These are phyloP conservation scores for Backusella morwellensis DNA, from an alignment of 192 early-diverging fungal genomes.

Conservation along the genomic window DNA sequence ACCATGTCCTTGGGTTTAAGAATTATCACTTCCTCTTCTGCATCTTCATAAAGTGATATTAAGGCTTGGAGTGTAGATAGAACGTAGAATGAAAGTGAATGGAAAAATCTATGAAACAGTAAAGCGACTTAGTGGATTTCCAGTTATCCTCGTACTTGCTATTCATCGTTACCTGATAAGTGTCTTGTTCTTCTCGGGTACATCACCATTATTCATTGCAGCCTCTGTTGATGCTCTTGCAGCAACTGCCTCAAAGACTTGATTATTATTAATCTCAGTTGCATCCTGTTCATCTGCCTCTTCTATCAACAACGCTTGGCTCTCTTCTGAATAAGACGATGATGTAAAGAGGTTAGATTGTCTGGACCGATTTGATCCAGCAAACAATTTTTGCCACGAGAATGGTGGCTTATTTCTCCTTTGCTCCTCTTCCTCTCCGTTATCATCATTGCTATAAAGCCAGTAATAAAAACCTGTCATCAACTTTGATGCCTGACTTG, in stretches of 20 bases:
- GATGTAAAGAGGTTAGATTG: background rate
- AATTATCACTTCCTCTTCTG: constrained; percentile 14
- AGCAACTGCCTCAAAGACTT: constrained; percentile 16
- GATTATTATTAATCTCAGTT: constrained; percentile 16
- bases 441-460: background rate
- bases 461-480: constrained; percentile 16
- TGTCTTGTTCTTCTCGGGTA: background rate
- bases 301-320: constrained; percentile 14
- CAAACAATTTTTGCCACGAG: constrained; percentile 25
- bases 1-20: constrained; percentile 38
- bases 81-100: constrained; percentile 36
- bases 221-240: background rate
- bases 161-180: constrained; percentile 7
- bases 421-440: constrained; percentile 3
- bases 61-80: constrained; percentile 30
- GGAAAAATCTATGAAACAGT: constrained; percentile 34
- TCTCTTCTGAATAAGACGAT: constrained; percentile 14
- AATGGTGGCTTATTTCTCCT: constrained; percentile 3
- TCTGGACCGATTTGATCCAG: background rate
- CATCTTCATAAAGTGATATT: constrained; percentile 29
- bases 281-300: constrained; percentile 35
- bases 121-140: no score
- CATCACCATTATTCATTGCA: background rate
- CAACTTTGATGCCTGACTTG: background rate
- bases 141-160: background rate